A percentile compares a stretch with the other conserved stretches of the same genome.
phyloP scores from a whole-genome alignment of 345 rosid genomes.

The Ceriops decandra region DNA sequence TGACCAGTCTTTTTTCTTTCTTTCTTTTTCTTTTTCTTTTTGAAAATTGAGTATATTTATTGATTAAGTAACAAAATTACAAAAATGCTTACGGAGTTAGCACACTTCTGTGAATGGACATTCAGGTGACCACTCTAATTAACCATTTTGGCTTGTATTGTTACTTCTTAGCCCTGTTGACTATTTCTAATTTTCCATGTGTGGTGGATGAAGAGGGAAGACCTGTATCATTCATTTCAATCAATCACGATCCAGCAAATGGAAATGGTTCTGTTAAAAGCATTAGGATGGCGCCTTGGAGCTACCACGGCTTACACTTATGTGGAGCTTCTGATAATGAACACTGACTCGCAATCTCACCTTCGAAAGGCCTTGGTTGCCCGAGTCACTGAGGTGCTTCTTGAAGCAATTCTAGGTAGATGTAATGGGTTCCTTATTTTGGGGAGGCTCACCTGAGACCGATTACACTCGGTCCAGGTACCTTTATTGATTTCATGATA shows the following conservation, averaged over 20 bases:
- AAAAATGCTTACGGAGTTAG: too few species aligned
- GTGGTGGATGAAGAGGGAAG: slow-evolving; percentile 45
- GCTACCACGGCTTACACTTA: slow-evolving; percentile 53
- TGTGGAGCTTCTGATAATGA: slow-evolving; percentile 32
- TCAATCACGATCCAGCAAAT: slow-evolving; percentile 47
- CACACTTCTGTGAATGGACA: not conserved
- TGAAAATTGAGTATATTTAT: too few species aligned
- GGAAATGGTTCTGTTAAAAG: slow-evolving; percentile 52
- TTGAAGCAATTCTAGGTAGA: slow-evolving; percentile 45
- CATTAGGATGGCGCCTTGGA: slow-evolving; percentile 60
- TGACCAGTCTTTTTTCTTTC: slow-evolving; percentile 8
- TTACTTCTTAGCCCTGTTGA: not conserved
- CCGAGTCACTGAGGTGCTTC: slow-evolving; percentile 40
- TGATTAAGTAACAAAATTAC: too few species aligned
- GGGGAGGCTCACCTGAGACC: too few species aligned
- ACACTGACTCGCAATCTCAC: slow-evolving; percentile 14
- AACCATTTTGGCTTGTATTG: not conserved
- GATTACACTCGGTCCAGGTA: too few species aligned
- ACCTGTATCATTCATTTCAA: slow-evolving; percentile 49
- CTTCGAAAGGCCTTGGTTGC: slow-evolving; percentile 28
- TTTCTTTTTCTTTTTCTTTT: too few species aligned
- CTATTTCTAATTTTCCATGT: too few species aligned
- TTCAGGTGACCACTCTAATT: slow-evolving; percentile 43
- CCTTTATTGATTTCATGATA: not conserved
- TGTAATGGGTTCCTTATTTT: not conserved